A percentile compares a stretch with the other conserved stretches of the same genome.
Evolutionary conservation across 805 yeast genomes (phyloP).

Genomic region (Pichia californica): DNA sequence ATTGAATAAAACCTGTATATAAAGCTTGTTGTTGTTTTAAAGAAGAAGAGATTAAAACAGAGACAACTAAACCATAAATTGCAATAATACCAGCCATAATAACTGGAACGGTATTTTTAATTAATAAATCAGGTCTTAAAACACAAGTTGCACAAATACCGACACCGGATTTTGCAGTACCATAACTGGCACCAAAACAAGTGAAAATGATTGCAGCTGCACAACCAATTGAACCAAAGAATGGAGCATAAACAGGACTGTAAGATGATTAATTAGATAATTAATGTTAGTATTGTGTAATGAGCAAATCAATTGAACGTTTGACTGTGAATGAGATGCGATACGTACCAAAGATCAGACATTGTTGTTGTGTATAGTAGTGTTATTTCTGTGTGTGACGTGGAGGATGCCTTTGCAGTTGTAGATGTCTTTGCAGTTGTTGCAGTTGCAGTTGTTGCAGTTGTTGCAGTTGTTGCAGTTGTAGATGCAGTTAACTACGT

Average conservation of each 20-base stretch:
- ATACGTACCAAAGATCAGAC: slow-evolving; percentile 75
- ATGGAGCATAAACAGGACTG: slow-evolving; percentile 82
- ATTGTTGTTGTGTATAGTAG: slow-evolving; percentile 28
- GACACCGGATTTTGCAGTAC: slow-evolving; percentile 98
- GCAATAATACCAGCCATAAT: slow-evolving; percentile 99
- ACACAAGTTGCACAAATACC: slow-evolving; percentile 99
- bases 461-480: too few species aligned
- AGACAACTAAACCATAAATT: slow-evolving; percentile 94
- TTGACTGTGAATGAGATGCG: neutral
- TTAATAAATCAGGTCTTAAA: slow-evolving; percentile 91
- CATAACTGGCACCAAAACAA: slow-evolving; percentile 98
- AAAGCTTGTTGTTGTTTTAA: slow-evolving; percentile 86
- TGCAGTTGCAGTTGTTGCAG: too few species aligned
- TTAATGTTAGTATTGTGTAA: neutral
- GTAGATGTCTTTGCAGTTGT: neutral
- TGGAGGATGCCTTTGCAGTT: neutral
- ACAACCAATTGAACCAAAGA: slow-evolving; percentile 99
- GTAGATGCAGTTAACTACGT: too few species aligned
- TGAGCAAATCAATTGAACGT: neutral
- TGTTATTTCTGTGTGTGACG: neutral
- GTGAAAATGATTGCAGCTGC: slow-evolving; percentile 98
- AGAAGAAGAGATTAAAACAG: slow-evolving; percentile 88
- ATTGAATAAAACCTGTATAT: slow-evolving; percentile 95
- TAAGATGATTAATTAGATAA: neutral
- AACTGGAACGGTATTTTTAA: slow-evolving; percentile 92